These are phyloP conservation scores for Amylostereum areolatum DNA, from an alignment of 1,284 basidiomycete genomes.

Conservation along the genomic window DNA sequence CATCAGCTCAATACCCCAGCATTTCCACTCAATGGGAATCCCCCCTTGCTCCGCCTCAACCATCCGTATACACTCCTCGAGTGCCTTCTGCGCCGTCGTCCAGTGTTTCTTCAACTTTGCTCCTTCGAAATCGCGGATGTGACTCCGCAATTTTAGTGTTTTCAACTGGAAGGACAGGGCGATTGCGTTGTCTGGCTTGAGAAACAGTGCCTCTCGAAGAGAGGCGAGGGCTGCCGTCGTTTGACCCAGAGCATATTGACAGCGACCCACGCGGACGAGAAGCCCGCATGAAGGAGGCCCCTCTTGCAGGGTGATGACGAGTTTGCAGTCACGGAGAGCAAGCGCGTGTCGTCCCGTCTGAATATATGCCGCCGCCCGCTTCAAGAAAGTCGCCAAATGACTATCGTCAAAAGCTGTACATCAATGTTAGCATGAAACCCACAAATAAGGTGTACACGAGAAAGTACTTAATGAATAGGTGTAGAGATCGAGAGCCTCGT, in stretches of 20 bases:
- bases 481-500: not conserved
- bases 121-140: slow-evolving; percentile 8
- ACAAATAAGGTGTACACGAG: not conserved
- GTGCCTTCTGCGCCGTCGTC: slow-evolving; percentile 13
- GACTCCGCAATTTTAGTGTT: slow-evolving; percentile 6
- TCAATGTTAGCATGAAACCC: not conserved
- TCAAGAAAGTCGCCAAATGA: not conserved
- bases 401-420: slow-evolving; percentile 1
- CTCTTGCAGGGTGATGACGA: slow-evolving; percentile 2
- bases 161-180: slow-evolving; percentile 7
- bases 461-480: slow-evolving; percentile 9
- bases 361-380: slow-evolving; percentile 9
- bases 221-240: slow-evolving; percentile 9
- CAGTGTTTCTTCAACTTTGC: slow-evolving; percentile 14
- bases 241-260: slow-evolving; percentile 10
- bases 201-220: slow-evolving; percentile 8
- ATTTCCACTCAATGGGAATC: slow-evolving; percentile 10
- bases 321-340: slow-evolving; percentile 12
- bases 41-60: slow-evolving; percentile 8
- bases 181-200: slow-evolving; percentile 6
- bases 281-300: not conserved
- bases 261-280: slow-evolving; percentile 11
- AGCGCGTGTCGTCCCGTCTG: slow-evolving; percentile 1
- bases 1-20: slow-evolving; percentile 13
- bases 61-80: slow-evolving; percentile 9